phyloP scores from a whole-genome alignment of 106 monocot genomes.

The Allium cepa region DNA sequence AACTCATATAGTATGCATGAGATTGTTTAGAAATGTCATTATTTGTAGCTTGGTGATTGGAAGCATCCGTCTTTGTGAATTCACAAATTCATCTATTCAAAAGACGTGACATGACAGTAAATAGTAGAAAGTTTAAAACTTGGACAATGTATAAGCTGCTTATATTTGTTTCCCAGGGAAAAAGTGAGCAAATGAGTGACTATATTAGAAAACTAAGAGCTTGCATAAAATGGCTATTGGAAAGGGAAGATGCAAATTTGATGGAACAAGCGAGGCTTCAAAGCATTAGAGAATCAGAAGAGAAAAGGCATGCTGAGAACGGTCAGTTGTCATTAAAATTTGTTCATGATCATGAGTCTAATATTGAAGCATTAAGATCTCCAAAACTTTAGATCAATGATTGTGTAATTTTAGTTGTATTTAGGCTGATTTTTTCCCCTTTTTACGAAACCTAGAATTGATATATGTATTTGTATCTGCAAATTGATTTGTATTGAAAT shows the following conservation, averaged over 20 bases:
- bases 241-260: slow-evolving; percentile 41
- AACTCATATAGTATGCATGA: no score
- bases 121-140: not conserved
- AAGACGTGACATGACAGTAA: no score
- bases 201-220: slow-evolving; percentile 72
- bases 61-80: no score
- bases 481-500: no score
- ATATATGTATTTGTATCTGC: not conserved
- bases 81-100: not conserved
- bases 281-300: slow-evolving; percentile 25
- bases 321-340: slow-evolving; percentile 16
- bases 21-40: no score
- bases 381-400: no score
- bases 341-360: not conserved
- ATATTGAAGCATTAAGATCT: no score
- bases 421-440: not conserved
- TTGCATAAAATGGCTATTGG: slow-evolving; percentile 56
- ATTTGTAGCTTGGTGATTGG: no score
- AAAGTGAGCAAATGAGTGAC: slow-evolving; percentile 58
- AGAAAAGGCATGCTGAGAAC: slow-evolving; percentile 22
- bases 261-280: slow-evolving; percentile 39
- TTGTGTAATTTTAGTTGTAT: no score
- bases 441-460: not conserved
- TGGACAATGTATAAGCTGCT: not conserved
- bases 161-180: slow-evolving; percentile 26